phyloP scores from a whole-genome alignment of 345 rosid genomes.

The Linum tenue region DNA sequence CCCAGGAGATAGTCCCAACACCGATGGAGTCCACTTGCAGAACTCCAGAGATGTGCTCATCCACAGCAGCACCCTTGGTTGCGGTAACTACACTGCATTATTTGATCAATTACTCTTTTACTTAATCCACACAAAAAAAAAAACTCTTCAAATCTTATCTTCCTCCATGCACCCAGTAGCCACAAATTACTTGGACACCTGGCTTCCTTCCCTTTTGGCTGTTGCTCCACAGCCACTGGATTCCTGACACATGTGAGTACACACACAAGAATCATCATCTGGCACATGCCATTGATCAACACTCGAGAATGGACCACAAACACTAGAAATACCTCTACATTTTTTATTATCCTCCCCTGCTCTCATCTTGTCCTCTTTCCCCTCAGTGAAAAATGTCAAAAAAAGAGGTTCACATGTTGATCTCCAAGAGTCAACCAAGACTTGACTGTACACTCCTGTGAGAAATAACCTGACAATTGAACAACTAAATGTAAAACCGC shows the following conservation, averaged over 20 bases:
- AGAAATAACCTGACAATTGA: neutral
- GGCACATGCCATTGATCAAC: too few species aligned
- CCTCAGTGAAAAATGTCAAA: constrained; percentile 9
- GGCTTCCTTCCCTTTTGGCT: too few species aligned
- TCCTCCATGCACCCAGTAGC: neutral
- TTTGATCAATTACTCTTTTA: neutral
- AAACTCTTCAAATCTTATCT: neutral
- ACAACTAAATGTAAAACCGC: neutral
- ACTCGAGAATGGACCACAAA: too few species aligned
- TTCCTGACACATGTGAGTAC: too few species aligned
- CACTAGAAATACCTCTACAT: too few species aligned
- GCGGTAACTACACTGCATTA: constrained; percentile 43
- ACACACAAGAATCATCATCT: too few species aligned
- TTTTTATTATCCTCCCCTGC: constrained; percentile 4
- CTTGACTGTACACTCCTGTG: constrained; percentile 14
- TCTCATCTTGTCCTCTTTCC: constrained; percentile 15
- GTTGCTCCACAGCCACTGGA: too few species aligned
- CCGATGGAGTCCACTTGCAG: constrained; percentile 93
- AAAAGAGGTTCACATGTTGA: constrained; percentile 1
- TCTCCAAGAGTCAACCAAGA: neutral
- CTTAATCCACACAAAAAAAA: neutral
- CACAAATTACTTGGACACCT: too few species aligned
- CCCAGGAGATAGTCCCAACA: constrained; percentile 92
- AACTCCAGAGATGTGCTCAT: constrained; percentile 78
- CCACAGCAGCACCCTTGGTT: constrained; percentile 54